Evolutionary conservation across 2,329 filamentous ascomycete genomes (phyloP), one percentile per base, ranked within the genome.

Genomic region (Fusarium anguioides): DNA sequence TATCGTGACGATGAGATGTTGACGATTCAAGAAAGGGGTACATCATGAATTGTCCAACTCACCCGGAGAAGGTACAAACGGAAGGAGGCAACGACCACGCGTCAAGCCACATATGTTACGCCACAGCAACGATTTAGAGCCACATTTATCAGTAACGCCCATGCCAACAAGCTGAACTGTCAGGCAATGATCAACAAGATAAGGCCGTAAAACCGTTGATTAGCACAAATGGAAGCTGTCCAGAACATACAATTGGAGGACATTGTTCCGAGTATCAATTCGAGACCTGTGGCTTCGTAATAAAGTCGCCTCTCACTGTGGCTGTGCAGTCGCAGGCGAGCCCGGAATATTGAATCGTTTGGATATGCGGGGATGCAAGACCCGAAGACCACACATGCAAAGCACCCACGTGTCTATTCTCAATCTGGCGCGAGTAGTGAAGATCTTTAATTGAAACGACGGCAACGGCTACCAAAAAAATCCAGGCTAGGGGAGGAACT

Each of bases 111-210:
- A 68, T 12, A 23, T 17, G 7, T 24, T 9, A 33, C 45, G 52
- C 64, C 44, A 68, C 64, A 64, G 17, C 12, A 17, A 17, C 26
- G 11, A 31, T 20, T 29, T n/a, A 20, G 47, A 44, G 48, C 48
- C 44, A 55, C 21, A 37, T 44, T 27, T 17, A 21, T 21, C 42
- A 42, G 50, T 27, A 21, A 37, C 27, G 39, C 29, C n/a, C 29
- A 54, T 36, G 39, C 29, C 35, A 39, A 41, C 27, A 31, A 31
- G 39, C 24, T 41, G 31, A 42, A 26, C 24, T 37, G 23, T 26
- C 50, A 41, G 39, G 50, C 20, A 64, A 50, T 59, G 68, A 71
- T 71, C 68, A 65, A 56, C 59, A 62, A 33, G 41, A 67, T 48
- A 60, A 64, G 37, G 41, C 35, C 46, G 20, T 36, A 27, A 18